A percentile compares a stretch with the other conserved stretches of the same genome.
These are phyloP conservation scores for Tulasnella sp. DNA, from an alignment of 768 basidiomycete species.

Conservation along the genomic window DNA sequence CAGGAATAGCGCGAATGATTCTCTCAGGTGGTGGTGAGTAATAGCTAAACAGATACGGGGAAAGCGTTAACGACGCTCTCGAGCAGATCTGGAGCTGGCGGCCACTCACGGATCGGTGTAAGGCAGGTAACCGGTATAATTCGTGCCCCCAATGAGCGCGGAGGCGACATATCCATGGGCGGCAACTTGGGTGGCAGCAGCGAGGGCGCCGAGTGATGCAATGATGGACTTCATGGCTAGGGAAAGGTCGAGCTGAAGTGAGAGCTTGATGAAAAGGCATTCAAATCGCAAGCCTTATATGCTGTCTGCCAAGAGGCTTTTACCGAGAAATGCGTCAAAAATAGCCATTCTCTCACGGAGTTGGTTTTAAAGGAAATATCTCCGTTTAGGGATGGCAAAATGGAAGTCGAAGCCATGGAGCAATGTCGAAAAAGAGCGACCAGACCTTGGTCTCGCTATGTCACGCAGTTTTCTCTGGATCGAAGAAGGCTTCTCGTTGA, in stretches of 20 bases:
- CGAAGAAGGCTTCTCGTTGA: background rate
- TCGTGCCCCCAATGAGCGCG: slow-evolving; percentile 31
- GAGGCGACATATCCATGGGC: slow-evolving; percentile 40
- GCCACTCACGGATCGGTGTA: slow-evolving; percentile 25
- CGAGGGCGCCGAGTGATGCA: slow-evolving; percentile 7
- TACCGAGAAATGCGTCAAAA: background rate
- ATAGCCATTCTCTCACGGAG: background rate
- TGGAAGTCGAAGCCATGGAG: background rate
- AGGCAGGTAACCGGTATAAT: slow-evolving; percentile 37
- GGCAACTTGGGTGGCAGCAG: slow-evolving; percentile 23
- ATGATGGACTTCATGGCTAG: background rate
- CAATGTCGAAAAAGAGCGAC: background rate
- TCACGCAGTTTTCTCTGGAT: background rate
- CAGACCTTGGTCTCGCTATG: background rate
- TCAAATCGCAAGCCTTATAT: background rate
- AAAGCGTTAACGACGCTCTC: slow-evolving; percentile 27
- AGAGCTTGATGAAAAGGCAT: background rate
- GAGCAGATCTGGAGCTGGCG: background rate
- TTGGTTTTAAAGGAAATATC: background rate
- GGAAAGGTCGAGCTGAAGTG: background rate
- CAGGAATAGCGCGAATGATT: slow-evolving; percentile 39
- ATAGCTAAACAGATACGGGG: slow-evolving; percentile 21
- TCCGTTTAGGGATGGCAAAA: background rate
- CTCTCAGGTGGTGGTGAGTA: slow-evolving; percentile 34
- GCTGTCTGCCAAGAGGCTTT: background rate